A percentile compares a stretch with the other conserved stretches of the same genome.
These are phyloP conservation scores for Zasmidium angulare DNA, from an alignment of 2,329 filamentous ascomycete species.

Conservation along the genomic window DNA sequence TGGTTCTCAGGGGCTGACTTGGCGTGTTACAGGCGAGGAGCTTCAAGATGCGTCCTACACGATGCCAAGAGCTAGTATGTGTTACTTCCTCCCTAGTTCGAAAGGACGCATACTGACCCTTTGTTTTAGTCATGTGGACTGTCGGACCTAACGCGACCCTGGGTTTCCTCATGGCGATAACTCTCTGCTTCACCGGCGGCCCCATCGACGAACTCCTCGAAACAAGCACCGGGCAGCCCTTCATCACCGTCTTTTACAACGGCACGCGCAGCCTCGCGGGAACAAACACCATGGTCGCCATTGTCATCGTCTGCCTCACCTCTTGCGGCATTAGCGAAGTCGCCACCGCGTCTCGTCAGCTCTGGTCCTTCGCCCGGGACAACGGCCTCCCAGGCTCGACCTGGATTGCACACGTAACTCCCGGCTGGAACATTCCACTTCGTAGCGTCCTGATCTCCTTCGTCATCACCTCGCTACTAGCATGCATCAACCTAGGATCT, in stretches of 20 bases:
- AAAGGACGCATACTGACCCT: neutral
- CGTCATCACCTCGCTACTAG: conserved; percentile 8
- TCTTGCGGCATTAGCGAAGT: conserved; percentile 35
- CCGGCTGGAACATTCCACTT: conserved; percentile 15
- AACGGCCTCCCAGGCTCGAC: conserved; percentile 5
- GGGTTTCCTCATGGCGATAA: conserved; percentile 30
- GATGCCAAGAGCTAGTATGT: conserved; percentile 17
- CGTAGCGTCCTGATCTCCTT: conserved; percentile 9
- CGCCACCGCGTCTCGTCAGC: conserved; percentile 40
- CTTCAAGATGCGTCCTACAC: conserved; percentile 19
- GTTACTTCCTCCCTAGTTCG: neutral
- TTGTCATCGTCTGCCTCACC: conserved; percentile 35
- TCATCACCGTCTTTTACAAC: conserved; percentile 38
- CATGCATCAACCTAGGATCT: conserved; percentile 35
- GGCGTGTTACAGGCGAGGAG: conserved; percentile 19
- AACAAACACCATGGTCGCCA: conserved; percentile 32
- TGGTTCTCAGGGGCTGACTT: neutral
- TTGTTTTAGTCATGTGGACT: conserved; percentile 17
- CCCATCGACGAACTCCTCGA: conserved; percentile 30
- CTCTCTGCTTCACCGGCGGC: conserved; percentile 37
- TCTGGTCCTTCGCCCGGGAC: conserved; percentile 29
- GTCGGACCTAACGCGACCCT: conserved; percentile 25
- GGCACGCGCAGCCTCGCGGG: conserved; percentile 34
- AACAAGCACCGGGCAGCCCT: conserved; percentile 28
- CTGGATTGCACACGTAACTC: conserved; percentile 13